Conservation (phyloP, 1,284 basidiomycete genomes). For the Ustilago nuda region DNA sequence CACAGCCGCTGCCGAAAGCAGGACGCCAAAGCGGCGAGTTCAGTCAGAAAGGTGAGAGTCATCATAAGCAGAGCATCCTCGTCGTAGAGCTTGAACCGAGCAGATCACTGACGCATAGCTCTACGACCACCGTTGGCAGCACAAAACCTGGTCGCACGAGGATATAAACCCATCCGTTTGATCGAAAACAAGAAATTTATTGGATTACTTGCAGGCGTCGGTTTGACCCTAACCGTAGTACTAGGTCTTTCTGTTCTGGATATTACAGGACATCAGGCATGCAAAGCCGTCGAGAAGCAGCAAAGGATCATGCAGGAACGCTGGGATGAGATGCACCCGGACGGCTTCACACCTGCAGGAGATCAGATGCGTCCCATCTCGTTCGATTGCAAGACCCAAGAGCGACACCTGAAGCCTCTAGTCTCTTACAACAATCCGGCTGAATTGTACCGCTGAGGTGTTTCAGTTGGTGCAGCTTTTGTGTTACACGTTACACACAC, state of each 20-base stretch:
- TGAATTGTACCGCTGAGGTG: constrained; percentile 11
- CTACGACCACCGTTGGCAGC: not conserved
- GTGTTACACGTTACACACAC: too few relatives aligned
- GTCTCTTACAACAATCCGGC: constrained; percentile 12
- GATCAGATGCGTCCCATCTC: constrained; percentile 34
- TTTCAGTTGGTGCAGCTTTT: too few relatives aligned
- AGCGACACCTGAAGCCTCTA: constrained; percentile 19
- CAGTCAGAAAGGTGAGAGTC: not conserved
- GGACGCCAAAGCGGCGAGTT: not conserved
- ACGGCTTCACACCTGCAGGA: constrained; percentile 28
- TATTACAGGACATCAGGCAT: constrained; percentile 18
- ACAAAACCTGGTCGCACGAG: not conserved
- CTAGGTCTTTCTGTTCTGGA: not conserved
- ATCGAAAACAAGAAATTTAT: constrained; percentile 8
- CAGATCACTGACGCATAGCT: not conserved
- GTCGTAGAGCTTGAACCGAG: not conserved
- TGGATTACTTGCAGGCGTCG: not conserved
- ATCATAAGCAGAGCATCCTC: not conserved
- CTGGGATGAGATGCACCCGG: constrained; percentile 36
- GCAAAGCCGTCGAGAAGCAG: constrained; percentile 20
- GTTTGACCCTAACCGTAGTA: not conserved
- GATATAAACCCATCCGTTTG: constrained; percentile 2
- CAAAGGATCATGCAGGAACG: constrained; percentile 19
- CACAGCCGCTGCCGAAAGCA: constrained; percentile 10
- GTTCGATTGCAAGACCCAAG: constrained; percentile 30